Evolutionary conservation across 2,329 filamentous ascomycete species (phyloP).

Genomic region (Colletotrichum sp.): DNA sequence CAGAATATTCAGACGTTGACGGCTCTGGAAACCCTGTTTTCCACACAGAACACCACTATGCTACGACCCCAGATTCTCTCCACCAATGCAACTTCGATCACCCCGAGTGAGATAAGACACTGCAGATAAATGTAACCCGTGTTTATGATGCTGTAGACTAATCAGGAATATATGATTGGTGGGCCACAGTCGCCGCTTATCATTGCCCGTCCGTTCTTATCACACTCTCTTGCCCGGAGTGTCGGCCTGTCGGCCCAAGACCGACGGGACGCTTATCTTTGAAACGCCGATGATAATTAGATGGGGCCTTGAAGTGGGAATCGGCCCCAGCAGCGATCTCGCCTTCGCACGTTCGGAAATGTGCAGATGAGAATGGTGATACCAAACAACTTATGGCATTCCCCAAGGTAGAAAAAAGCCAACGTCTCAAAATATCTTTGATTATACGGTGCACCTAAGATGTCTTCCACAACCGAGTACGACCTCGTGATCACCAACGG

Average conservation of each 20-base stretch:
- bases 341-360: not conserved
- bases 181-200: not conserved
- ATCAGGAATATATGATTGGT: not conserved
- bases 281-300: not conserved
- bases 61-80: not conserved
- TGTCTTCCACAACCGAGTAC: conserved; percentile 23
- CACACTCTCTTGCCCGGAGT: not conserved
- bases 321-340: not conserved
- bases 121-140: not conserved
- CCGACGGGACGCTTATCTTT: not conserved
- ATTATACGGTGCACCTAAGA: not conserved
- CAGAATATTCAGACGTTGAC: not conserved
- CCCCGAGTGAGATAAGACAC: not conserved
- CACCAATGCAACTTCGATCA: not conserved
- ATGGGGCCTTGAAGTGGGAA: not conserved
- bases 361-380: not conserved
- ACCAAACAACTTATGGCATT: not conserved
- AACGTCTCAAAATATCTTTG: not conserved
- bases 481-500: conserved; percentile 48
- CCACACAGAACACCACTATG: not conserved
- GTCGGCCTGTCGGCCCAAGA: not conserved
- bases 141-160: not conserved
- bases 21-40: not conserved
- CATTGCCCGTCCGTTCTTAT: not conserved
- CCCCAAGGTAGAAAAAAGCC: too few relatives aligned